A percentile compares a stretch with the other conserved stretches of the same genome.
Evolutionary conservation across 352 stramenopile genomes (phyloP).

Genomic region (Pythium guiyangense): DNA sequence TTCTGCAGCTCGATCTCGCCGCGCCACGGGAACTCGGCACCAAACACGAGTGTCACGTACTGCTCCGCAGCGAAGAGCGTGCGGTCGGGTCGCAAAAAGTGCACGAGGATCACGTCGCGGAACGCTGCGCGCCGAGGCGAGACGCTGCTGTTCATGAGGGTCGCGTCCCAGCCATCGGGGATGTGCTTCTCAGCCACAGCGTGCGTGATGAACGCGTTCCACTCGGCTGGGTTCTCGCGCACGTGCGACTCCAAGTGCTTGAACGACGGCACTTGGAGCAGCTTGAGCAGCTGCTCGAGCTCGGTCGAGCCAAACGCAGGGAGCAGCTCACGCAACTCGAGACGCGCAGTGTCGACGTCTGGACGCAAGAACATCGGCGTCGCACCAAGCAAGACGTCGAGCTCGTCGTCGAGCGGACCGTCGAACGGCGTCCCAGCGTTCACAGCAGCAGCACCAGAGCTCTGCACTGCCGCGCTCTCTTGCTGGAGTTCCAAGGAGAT

Average conservation of each 20-base stretch:
- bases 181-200: slow-evolving; percentile 68
- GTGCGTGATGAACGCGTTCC: slow-evolving; percentile 80
- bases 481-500: slow-evolving; percentile 84
- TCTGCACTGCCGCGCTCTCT: slow-evolving; percentile 27
- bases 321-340: slow-evolving; percentile 46
- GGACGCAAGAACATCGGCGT: slow-evolving; percentile 40
- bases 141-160: slow-evolving; percentile 23
- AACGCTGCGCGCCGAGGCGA: slow-evolving; percentile 67
- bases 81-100: slow-evolving; percentile 87
- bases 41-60: slow-evolving; percentile 86
- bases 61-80: slow-evolving; percentile 75
- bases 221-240: slow-evolving; percentile 48
- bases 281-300: slow-evolving; percentile 84
- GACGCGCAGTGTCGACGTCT: slow-evolving; percentile 29
- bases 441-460: slow-evolving; percentile 14
- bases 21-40: slow-evolving; percentile 91
- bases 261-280: slow-evolving; percentile 74
- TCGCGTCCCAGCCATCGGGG: slow-evolving; percentile 56
- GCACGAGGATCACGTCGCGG: slow-evolving; percentile 75
- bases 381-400: slow-evolving; percentile 66
- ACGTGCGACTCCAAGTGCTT: slow-evolving; percentile 75
- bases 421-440: slow-evolving; percentile 39
- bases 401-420: slow-evolving; percentile 61
- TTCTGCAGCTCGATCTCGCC: slow-evolving; percentile 92
- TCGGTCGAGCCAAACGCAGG: slow-evolving; percentile 57